phyloP scores from a whole-genome alignment of 495 filamentous ascomycete genomes.

The Podospora didyma region DNA sequence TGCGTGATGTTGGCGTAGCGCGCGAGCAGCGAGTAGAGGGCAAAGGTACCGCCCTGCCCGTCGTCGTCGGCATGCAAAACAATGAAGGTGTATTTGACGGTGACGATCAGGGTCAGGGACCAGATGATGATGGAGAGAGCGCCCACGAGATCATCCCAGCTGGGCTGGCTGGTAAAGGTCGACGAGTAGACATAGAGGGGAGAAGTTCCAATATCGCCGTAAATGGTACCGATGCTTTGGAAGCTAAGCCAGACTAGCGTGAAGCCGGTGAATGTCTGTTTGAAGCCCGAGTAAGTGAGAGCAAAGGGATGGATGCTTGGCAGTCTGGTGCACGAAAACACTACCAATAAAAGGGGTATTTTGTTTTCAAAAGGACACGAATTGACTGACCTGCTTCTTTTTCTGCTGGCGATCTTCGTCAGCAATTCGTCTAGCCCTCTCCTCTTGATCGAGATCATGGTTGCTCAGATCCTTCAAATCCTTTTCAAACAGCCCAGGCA shows the following conservation, averaged over 20 bases:
- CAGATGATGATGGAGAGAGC: conserved; percentile 71
- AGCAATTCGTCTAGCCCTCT: conserved; percentile 23
- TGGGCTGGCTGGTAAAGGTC: conserved; percentile 58
- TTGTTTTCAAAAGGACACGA: background rate
- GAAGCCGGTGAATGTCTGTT: conserved; percentile 18
- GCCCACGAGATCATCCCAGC: conserved; percentile 61
- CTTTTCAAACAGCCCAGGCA: conserved; percentile 3
- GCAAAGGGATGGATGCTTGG: too few relatives aligned
- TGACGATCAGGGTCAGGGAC: conserved; percentile 69
- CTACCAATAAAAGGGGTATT: too few relatives aligned
- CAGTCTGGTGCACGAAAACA: too few relatives aligned
- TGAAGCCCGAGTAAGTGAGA: background rate
- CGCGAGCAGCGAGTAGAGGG: conserved; percentile 21
- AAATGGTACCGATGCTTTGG: conserved; percentile 67
- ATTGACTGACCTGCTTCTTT: conserved; percentile 28
- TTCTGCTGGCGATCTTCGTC: conserved; percentile 23
- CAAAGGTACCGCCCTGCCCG: conserved; percentile 66
- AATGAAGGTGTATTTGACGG: conserved; percentile 67
- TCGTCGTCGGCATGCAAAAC: conserved; percentile 72
- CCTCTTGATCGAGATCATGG: conserved; percentile 15
- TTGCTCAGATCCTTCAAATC: background rate
- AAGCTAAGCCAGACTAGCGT: conserved; percentile 18
- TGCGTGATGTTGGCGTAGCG: conserved; percentile 49
- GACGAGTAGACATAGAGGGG: conserved; percentile 72
- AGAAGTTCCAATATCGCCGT: conserved; percentile 70